Base-by-base conservation (phyloP, 2,329 filamentous ascomycete genomes). In the Tolypocladium ovalisporum region DNA sequence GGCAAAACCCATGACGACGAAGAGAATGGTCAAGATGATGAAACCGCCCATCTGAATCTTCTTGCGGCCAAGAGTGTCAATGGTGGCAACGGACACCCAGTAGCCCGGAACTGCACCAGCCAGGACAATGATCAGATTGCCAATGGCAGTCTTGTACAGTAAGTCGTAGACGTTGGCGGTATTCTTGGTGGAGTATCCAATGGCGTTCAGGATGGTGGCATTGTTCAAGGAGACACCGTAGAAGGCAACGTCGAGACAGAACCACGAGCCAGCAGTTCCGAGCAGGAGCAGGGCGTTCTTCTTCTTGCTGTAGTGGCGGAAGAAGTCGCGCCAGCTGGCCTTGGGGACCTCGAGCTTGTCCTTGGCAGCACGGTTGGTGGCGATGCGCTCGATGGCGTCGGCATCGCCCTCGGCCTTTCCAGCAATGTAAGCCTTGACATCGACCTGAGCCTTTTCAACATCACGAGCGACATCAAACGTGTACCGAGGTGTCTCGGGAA, bases 401-500 rank as follows among this genome's bases (percentile, higher is more conserved):
- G 86, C 79, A 10, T 80, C 67, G 44, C 85, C 86, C 64, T 87
- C 81, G 9, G 63, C 69, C 69, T 82, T 79, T 59, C 88, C 87
- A 36, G 75, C 75, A 56, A 90, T 82, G 72, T 93, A 94, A n/a
- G 86, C 85, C 67, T 85, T 82, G 63, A 87, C 82, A 62, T 94
- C 89, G 52, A 82, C 83, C 56, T 84, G 80, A 47, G 83, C 90
- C 75, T 90, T 86, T 65, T 89, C 82, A 42, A 90, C 79, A 66
- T 94, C 88, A 49, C 83, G 84, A 54, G 84, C 80, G 27, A 94
- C 82, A 67, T 94, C 89, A 65, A 94, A 93, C 34, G 90, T 94
- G 75, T 94, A 95, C 34, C 90, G 87, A 55, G 90, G 89, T 37
- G 89, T 93, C 74, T 95, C 90, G 29, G 90, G 90, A 62, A 95